phyloP scores from a whole-genome alignment of 2,329 filamentous ascomycete species.

The Pseudocercospora eumusae region DNA sequence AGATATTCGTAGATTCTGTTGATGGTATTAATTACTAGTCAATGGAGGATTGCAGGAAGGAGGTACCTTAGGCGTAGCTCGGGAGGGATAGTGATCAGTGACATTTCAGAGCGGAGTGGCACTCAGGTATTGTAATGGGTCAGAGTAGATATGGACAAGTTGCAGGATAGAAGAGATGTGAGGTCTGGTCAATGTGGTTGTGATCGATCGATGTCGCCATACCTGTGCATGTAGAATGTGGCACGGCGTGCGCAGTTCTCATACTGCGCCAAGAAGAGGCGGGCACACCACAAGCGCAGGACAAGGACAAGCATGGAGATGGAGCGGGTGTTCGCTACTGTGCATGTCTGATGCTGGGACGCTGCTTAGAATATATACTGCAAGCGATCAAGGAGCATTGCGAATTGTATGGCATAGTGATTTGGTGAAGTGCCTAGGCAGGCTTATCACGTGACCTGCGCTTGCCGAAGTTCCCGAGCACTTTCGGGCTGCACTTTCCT shows the following conservation, averaged over 20 bases:
- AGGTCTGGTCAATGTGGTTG: neutral
- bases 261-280: neutral
- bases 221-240: neutral
- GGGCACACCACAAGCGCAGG: neutral
- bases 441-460: neutral
- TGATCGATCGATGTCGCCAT: neutral
- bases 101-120: constrained; percentile 13
- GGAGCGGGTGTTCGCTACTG: neutral
- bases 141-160: neutral
- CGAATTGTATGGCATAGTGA: neutral
- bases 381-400: neutral
- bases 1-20: constrained; percentile 27
- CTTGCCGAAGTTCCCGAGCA: neutral
- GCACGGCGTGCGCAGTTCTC: neutral
- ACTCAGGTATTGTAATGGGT: neutral
- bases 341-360: neutral
- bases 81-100: constrained; percentile 22
- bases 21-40: neutral
- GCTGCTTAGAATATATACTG: neutral
- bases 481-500: neutral
- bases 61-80: constrained; percentile 25
- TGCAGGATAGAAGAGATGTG: neutral
- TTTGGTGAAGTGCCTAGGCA: neutral
- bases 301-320: neutral
- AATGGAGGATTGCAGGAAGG: neutral